Evolutionary conservation across 768 basidiomycete genomes (phyloP).

Genomic region (Tulasnella sp.): DNA sequence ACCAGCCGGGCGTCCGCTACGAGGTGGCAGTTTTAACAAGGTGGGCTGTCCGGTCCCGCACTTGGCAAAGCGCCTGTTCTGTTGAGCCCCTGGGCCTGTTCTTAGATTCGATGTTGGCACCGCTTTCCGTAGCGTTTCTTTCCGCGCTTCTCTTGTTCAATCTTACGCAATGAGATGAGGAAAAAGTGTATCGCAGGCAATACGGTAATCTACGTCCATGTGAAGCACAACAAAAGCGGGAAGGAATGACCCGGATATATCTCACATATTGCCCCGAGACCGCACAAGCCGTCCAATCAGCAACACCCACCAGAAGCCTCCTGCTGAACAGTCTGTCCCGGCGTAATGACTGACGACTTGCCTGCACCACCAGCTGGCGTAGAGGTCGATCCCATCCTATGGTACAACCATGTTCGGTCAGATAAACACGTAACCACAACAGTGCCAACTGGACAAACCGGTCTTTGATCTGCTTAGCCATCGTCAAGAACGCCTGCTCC

Average conservation of each 20-base stretch:
- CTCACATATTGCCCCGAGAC: no score
- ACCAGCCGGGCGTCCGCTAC: no score
- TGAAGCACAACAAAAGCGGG: not conserved
- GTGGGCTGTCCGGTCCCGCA: no score
- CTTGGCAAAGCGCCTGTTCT: no score
- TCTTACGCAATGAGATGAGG: no score
- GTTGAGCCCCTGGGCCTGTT: no score
- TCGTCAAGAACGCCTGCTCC: constrained; percentile 97
- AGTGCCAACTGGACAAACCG: constrained; percentile 36
- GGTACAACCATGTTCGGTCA: not conserved
- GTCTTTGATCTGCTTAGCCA: constrained; percentile 94
- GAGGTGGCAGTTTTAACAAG: no score
- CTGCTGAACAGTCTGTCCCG: constrained; percentile 72
- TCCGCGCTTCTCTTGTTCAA: no score
- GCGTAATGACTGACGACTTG: constrained; percentile 74
- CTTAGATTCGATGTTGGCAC: no score
- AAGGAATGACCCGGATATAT: not conserved
- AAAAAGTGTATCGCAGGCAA: not conserved
- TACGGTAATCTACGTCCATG: not conserved
- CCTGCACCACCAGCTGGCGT: constrained; percentile 54
- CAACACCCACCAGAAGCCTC: constrained; percentile 67
- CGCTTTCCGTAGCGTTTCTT: no score
- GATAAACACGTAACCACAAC: not conserved
- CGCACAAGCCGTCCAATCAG: no score
- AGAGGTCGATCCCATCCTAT: constrained; percentile 74